Evolutionary conservation across 257 asterid genomes (phyloP).

Genomic region (Forsythia suspensa): DNA sequence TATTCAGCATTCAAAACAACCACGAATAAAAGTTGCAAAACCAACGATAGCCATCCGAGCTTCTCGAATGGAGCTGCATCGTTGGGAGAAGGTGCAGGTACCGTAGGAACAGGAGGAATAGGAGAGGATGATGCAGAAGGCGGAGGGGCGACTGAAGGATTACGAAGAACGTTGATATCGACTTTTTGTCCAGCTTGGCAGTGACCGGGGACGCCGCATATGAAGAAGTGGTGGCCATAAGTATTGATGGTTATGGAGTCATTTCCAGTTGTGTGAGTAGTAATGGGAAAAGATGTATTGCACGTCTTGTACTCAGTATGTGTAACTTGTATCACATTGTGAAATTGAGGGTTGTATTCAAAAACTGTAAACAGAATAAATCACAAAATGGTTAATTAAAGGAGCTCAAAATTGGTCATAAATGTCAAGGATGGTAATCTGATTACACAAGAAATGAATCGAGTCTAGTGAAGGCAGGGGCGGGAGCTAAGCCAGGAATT

Average conservation of each 20-base stretch:
- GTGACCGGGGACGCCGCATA: constrained; percentile 85
- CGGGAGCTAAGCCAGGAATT: too few relatives aligned
- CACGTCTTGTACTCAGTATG: constrained; percentile 61
- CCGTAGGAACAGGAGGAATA: constrained; percentile 35
- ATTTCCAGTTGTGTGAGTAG: constrained; percentile 77
- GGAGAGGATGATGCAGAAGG: constrained; percentile 41
- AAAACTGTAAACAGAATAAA: constrained; percentile 40
- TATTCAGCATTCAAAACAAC: constrained; percentile 4
- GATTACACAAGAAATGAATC: too few relatives aligned
- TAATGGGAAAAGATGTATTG: constrained; percentile 69
- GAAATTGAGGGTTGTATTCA: constrained; percentile 73
- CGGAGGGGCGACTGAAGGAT: constrained; percentile 34
- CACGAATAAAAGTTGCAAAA: constrained; percentile 22
- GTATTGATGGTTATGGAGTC: constrained; percentile 62
- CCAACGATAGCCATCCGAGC: constrained; percentile 21
- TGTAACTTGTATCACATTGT: constrained; percentile 82
- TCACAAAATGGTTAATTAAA: neutral
- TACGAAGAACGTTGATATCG: constrained; percentile 61
- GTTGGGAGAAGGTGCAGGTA: constrained; percentile 62
- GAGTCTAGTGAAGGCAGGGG: too few relatives aligned
- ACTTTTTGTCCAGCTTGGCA: constrained; percentile 85
- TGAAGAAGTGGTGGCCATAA: constrained; percentile 74
- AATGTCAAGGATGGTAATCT: too few relatives aligned
- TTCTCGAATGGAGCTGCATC: constrained; percentile 29
- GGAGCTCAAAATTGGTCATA: neutral